Evolutionary conservation across 495 filamentous ascomycete genomes (phyloP), one percentile per base, ranked within the genome.

Genomic region (Delitschia confertaspora): DNA sequence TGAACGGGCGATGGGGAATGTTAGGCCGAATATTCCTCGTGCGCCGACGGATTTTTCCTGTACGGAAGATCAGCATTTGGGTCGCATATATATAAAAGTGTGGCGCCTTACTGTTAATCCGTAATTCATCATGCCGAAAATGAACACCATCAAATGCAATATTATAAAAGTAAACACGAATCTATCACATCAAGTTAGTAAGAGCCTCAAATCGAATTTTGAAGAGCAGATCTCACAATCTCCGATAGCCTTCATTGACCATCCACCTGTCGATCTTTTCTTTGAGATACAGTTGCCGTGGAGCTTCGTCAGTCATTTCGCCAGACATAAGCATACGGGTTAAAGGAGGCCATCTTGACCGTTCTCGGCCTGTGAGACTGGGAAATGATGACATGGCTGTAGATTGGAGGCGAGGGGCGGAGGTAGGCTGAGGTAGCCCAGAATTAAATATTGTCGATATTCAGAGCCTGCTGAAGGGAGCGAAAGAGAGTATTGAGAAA

Each of bases 91-190:
- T 2, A 43, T 16, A 11, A 8, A 19, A 20, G 18, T 18, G 9
- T n/a, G 9, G 14, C 10, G 6, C 7, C 40, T 42, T 25, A 67
- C 65, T 46, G 84, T 85, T 49, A 85, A 58, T 21, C 77, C 67
- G 58, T 80, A 87, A 58, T 83, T 81, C 64, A 86, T 70, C 63
- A 86, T 83, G 22, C 74, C 79, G 56, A 85, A 84, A 10, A 73
- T 70, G 53, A 83, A 87, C 1, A 85, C 72, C 58, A 82, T 67
- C 18, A 69, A 60, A 62, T 86, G 82, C 26, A 83, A 65, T 27
- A 74, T 49, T 38, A 78, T 68, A 60, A 85, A 86, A 19, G 80
- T 60, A 59, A 76, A 72, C 56, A 86, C 78, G 55, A 84, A 83
- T 57, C 80, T 84, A 52, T 2, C 1, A 10, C n/a, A n/a, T n/a